phyloP scores from a whole-genome alignment of 768 basidiomycete species.

The Pholiota molesta region DNA sequence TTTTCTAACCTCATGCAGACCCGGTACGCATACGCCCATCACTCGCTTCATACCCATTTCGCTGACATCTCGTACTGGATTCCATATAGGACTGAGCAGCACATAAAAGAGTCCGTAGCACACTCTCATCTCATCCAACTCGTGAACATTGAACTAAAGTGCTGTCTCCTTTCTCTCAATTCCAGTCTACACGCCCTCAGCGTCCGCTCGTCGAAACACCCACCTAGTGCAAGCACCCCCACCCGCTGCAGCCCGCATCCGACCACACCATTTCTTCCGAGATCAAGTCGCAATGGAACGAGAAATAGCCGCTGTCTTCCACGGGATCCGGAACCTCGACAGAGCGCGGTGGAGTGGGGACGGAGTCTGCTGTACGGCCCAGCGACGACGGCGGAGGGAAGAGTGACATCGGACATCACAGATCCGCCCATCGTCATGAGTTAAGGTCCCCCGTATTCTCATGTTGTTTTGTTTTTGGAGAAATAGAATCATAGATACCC shows the following conservation, averaged over 20 bases:
- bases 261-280: slow-evolving; percentile 47
- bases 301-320: slow-evolving; percentile 51
- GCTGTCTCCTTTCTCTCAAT: not conserved
- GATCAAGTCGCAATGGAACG: slow-evolving; percentile 61
- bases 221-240: slow-evolving; percentile 49
- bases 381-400: slow-evolving; percentile 8
- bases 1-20: slow-evolving; percentile 67
- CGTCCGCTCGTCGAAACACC: slow-evolving; percentile 53
- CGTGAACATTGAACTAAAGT: not conserved
- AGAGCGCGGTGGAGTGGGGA: slow-evolving; percentile 49
- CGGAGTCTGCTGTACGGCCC: slow-evolving; percentile 46
- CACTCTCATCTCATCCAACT: not conserved
- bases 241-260: slow-evolving; percentile 56
- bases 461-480: not conserved
- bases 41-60: not conserved
- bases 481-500: slow-evolving; percentile 1
- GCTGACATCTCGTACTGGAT: slow-evolving; percentile 3
- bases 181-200: slow-evolving; percentile 47
- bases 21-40: slow-evolving; percentile 37
- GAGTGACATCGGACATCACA: slow-evolving; percentile 7
- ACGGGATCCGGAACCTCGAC: slow-evolving; percentile 49
- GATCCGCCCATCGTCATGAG: slow-evolving; percentile 10
- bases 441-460: not conserved
- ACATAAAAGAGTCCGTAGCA: slow-evolving; percentile 54
- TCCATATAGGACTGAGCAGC: slow-evolving; percentile 53